Conservation (phyloP, 2,329 filamentous ascomycete genomes). For the Colletotrichum sp. region DNA sequence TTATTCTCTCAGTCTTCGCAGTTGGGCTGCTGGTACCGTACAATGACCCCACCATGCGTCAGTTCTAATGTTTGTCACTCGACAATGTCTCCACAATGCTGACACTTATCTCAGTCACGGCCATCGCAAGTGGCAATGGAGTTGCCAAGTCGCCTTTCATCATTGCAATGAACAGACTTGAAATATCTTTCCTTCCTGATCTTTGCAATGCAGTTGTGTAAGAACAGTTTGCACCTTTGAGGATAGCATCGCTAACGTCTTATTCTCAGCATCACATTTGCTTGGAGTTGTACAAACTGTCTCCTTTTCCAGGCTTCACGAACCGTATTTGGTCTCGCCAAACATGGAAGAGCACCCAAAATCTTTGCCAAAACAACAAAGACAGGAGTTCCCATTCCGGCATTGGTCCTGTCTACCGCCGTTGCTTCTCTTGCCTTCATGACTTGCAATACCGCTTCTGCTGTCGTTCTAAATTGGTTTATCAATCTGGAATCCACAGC, state of each 20-base stretch:
- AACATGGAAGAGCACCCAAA: neutral
- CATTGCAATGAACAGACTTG: neutral
- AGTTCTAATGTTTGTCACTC: neutral
- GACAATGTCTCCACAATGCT: neutral
- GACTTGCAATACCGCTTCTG: neutral
- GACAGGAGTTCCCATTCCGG: neutral
- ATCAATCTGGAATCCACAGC: neutral
- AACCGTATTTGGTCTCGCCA: neutral
- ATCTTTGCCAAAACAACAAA: neutral
- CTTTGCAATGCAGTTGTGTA: neutral
- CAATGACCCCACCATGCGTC: neutral
- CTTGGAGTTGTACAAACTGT: neutral
- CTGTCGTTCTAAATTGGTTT: neutral
- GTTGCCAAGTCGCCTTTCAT: neutral
- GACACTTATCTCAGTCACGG: neutral
- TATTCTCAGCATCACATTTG: neutral
- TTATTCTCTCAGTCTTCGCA: neutral
- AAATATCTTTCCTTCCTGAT: neutral
- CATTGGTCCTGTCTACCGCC: neutral
- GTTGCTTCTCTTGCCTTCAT: neutral
- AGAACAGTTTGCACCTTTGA: neutral
- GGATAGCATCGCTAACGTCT: neutral
- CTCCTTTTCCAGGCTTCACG: neutral
- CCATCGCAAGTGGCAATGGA: neutral
- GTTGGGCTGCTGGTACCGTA: neutral